A percentile compares a stretch with the other conserved stretches of the same genome.
Conservation (phyloP, 2,329 filamentous ascomycete species). For the Ceratocystis colombiana region DNA sequence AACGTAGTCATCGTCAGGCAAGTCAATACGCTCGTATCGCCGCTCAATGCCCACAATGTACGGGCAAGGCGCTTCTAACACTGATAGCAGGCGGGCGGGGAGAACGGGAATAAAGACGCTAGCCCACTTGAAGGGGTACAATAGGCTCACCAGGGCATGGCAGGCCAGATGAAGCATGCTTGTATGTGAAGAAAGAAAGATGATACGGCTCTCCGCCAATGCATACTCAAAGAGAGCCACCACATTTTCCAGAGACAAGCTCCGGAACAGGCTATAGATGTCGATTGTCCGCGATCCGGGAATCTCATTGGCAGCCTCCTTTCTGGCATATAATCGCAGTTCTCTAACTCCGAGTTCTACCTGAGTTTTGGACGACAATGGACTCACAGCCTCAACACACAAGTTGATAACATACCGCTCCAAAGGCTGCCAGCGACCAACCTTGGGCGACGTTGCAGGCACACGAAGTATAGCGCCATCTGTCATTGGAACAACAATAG, state of each 20-base stretch:
- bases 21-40: slow-evolving; percentile 72
- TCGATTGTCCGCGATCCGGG: slow-evolving; percentile 86
- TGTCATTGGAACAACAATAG: slow-evolving; percentile 89
- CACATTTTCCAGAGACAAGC: slow-evolving; percentile 82
- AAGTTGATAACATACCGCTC: slow-evolving; percentile 96
- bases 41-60: slow-evolving; percentile 96
- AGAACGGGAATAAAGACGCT: slow-evolving; percentile 91
- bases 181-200: slow-evolving; percentile 89
- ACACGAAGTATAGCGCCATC: slow-evolving; percentile 75
- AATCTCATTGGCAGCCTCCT: slow-evolving; percentile 85
- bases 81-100: slow-evolving; percentile 76
- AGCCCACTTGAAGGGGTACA: slow-evolving; percentile 88
- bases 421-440: slow-evolving; percentile 90
- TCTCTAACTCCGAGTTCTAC: slow-evolving; percentile 87
- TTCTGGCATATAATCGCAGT: slow-evolving; percentile 80
- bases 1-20: slow-evolving; percentile 93
- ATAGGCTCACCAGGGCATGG: slow-evolving; percentile 69
- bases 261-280: slow-evolving; percentile 84
- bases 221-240: slow-evolving; percentile 88
- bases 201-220: slow-evolving; percentile 86
- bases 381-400: slow-evolving; percentile 87
- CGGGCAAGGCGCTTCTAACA: slow-evolving; percentile 86
- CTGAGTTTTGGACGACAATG: slow-evolving; percentile 86
- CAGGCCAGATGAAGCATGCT: slow-evolving; percentile 92
- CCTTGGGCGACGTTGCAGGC: slow-evolving; percentile 75